Conservation (phyloP, 1,284 basidiomycete genomes). For the Wallemia ichthyophaga region DNA sequence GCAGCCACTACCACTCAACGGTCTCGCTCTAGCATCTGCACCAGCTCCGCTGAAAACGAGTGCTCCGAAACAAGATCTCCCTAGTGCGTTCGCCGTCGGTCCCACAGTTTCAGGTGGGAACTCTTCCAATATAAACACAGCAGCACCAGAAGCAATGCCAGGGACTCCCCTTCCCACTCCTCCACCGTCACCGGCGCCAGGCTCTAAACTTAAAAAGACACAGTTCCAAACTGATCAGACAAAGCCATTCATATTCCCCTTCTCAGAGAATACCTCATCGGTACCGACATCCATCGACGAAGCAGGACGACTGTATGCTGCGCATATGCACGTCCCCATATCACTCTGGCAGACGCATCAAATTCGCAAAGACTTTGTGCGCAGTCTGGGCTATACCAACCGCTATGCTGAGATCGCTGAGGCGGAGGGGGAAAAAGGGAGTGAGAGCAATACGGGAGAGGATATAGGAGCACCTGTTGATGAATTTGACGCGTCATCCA, state of each 20-base stretch:
- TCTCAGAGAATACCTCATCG: conserved; percentile 22
- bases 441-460: no score
- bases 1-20: conserved; percentile 3
- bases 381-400: conserved; percentile 65
- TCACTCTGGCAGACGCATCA: conserved; percentile 82
- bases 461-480: conserved; percentile 2
- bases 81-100: neutral
- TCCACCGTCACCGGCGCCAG: conserved; percentile 32
- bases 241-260: conserved; percentile 83
- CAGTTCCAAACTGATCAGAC: conserved; percentile 95
- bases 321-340: conserved; percentile 68
- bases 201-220: conserved; percentile 66
- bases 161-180: conserved; percentile 69
- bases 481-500: conserved; percentile 1
- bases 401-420: conserved; percentile 23
- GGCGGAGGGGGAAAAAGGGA: conserved; percentile 5
- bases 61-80: neutral
- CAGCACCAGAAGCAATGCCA: conserved; percentile 18
- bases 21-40: neutral
- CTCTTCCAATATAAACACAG: neutral
- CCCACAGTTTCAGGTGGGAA: neutral
- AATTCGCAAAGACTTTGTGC: conserved; percentile 76
- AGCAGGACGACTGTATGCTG: conserved; percentile 63
- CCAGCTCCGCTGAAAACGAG: neutral
- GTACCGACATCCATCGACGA: conserved; percentile 90